A percentile compares a stretch with the other conserved stretches of the same genome.
Conservation (phyloP, 78 protist genomes). For the Dictyostelium intermedium region DNA sequence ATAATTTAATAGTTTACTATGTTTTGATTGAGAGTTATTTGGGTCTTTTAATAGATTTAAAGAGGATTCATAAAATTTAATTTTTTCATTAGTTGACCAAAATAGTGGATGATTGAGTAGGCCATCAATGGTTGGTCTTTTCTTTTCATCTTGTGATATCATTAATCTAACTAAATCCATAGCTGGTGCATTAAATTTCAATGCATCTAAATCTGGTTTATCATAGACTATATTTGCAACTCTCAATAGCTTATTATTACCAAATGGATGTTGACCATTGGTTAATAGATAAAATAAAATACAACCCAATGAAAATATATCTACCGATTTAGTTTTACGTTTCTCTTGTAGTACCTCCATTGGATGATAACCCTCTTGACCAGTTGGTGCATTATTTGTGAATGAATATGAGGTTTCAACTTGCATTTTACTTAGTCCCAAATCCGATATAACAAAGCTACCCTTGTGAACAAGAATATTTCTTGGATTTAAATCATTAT, state of each 20-base stretch:
- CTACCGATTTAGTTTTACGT: conserved; percentile 59
- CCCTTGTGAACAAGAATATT: conserved; percentile 32
- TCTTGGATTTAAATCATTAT: conserved; percentile 66
- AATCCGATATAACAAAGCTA: conserved; percentile 33
- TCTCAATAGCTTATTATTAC: conserved; percentile 21
- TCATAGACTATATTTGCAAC: conserved; percentile 31
- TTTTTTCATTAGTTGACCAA: conserved; percentile 11
- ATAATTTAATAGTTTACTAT: neutral
- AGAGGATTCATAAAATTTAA: conserved; percentile 28
- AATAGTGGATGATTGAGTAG: conserved; percentile 27
- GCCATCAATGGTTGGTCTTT: conserved; percentile 12
- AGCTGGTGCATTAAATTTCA: neutral
- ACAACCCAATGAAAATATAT: conserved; percentile 69
- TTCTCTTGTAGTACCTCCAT: conserved; percentile 34
- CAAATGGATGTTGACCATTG: conserved; percentile 67
- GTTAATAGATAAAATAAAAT: conserved; percentile 11
- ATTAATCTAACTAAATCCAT: conserved; percentile 8
- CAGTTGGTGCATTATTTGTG: conserved; percentile 59
- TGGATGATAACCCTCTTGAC: conserved; percentile 71
- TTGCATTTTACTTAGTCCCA: conserved; percentile 63
- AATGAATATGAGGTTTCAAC: conserved; percentile 24
- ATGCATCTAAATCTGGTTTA: neutral
- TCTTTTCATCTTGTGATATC: neutral
- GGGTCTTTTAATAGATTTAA: conserved; percentile 4
- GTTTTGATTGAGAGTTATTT: neutral